Percentiles rank a stretch among this genome's conserved stretches.
phyloP scores from a whole-genome alignment of 2,329 filamentous ascomycete genomes.

The Aaosphaeria arxii region DNA sequence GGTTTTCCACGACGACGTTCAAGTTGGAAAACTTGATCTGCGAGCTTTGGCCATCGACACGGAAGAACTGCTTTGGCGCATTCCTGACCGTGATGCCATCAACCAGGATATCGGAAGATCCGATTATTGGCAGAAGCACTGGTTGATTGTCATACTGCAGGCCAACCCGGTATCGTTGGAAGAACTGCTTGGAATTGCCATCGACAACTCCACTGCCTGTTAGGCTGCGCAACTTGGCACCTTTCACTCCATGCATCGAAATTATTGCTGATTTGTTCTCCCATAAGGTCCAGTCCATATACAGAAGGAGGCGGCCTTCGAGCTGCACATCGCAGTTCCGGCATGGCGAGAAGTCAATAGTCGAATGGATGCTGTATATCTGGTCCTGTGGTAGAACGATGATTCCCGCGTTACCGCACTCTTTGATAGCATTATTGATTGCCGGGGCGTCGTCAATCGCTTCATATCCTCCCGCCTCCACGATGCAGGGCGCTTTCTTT shows the following conservation, averaged over 20 bases:
- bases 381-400: constrained; percentile 41
- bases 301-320: constrained; percentile 42
- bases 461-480: constrained; percentile 21
- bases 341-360: constrained; percentile 42
- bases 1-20: constrained; percentile 39
- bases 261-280: constrained; percentile 31
- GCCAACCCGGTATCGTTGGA: constrained; percentile 1
- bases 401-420: constrained; percentile 44
- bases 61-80: constrained; percentile 39
- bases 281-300: constrained; percentile 38
- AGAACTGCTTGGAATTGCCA: constrained; percentile 43
- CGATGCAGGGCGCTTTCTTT: constrained; percentile 1
- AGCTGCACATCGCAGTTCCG: constrained; percentile 40
- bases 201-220: constrained; percentile 45
- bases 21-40: constrained; percentile 38
- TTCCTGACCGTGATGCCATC: constrained; percentile 40
- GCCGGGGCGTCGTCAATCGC: constrained; percentile 43
- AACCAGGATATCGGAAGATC: constrained; percentile 35
- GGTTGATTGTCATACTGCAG: neutral
- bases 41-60: constrained; percentile 34
- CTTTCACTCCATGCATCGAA: constrained; percentile 27
- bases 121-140: constrained; percentile 13
- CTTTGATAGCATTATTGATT: constrained; percentile 41
- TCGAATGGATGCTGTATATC: constrained; percentile 40
- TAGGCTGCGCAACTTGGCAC: constrained; percentile 39